phyloP scores from a whole-genome alignment of 345 rosid genomes.

The Mercurialis annua region DNA sequence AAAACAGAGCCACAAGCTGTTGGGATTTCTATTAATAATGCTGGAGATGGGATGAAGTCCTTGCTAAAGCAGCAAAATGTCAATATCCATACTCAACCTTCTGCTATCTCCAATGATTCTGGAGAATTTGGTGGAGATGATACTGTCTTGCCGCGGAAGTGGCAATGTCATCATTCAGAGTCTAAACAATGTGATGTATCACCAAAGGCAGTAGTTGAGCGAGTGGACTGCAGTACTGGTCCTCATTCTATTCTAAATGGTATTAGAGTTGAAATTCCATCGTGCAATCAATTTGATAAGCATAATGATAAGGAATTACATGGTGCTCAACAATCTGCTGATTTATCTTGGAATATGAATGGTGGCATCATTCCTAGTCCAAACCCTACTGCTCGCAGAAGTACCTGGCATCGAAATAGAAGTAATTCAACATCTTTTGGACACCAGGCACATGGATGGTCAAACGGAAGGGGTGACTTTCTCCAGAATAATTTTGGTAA shows the following conservation, averaged over 20 bases:
- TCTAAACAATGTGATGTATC: constrained; percentile 19
- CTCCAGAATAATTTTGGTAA: constrained; percentile 56
- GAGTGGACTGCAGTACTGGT: constrained; percentile 29
- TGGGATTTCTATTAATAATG: constrained; percentile 13
- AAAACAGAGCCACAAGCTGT: constrained; percentile 19
- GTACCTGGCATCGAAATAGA: constrained; percentile 71
- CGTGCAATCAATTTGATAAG: constrained; percentile 36
- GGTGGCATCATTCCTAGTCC: constrained; percentile 59
- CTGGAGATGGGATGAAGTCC: constrained; percentile 17
- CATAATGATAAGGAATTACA: constrained; percentile 29
- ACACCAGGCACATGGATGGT: constrained; percentile 60
- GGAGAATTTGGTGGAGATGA: constrained; percentile 29
- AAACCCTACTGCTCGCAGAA: constrained; percentile 87
- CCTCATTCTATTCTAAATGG: constrained; percentile 36
- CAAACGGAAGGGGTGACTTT: constrained; percentile 59
- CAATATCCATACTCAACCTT: constrained; percentile 18
- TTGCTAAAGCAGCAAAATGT: constrained; percentile 20
- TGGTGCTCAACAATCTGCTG: constrained; percentile 41
- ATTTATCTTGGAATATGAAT: constrained; percentile 52
- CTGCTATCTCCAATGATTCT: constrained; percentile 27
- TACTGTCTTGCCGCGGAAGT: constrained; percentile 30
- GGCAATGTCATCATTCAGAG: constrained; percentile 28
- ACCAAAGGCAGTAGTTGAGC: constrained; percentile 29
- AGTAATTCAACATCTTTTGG: constrained; percentile 47
- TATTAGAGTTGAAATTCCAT: constrained; percentile 58